A percentile compares a stretch with the other conserved stretches of the same genome.
Evolutionary conservation across 78 protist genomes (phyloP).

Genomic region (Ministeria vibrans): DNA sequence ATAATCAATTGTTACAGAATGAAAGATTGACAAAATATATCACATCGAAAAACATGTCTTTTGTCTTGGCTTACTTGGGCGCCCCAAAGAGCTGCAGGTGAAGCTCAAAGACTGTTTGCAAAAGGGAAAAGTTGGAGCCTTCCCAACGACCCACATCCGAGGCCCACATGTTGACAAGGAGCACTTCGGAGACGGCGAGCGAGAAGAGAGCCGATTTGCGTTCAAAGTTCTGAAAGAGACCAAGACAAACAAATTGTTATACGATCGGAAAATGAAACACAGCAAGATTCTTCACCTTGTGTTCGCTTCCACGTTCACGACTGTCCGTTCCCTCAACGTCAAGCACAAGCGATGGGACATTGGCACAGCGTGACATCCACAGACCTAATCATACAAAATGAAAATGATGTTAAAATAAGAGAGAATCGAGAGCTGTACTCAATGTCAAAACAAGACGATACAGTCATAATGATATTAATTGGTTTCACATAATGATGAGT

Average conservation of each 20-base stretch:
- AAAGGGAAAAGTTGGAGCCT: slow-evolving; percentile 71
- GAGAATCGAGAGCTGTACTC: no score
- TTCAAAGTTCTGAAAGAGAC: slow-evolving; percentile 71
- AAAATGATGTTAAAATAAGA: no score
- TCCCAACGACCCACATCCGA: slow-evolving; percentile 78
- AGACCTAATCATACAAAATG: neutral
- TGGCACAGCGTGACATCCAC: slow-evolving; percentile 9
- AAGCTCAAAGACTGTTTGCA: slow-evolving; percentile 78
- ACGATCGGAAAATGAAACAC: neutral
- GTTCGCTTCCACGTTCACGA: slow-evolving; percentile 83
- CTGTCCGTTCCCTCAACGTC: slow-evolving; percentile 93
- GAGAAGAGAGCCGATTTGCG: slow-evolving; percentile 83
- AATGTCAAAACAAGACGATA: no score
- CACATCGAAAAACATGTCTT: neutral
- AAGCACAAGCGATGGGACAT: slow-evolving; percentile 46
- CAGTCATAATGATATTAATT: neutral
- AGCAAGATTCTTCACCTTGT: neutral
- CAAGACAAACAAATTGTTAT: no score
- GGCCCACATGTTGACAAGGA: slow-evolving; percentile 84
- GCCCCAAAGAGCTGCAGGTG: slow-evolving; percentile 71
- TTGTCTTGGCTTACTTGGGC: neutral
- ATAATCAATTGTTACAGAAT: no score
- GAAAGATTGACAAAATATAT: no score
- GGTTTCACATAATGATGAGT: neutral
- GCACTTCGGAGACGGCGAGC: slow-evolving; percentile 74